These are phyloP conservation scores for Annulohypoxylon maeteangense DNA, from an alignment of 495 filamentous ascomycete genomes.

Conservation along the genomic window DNA sequence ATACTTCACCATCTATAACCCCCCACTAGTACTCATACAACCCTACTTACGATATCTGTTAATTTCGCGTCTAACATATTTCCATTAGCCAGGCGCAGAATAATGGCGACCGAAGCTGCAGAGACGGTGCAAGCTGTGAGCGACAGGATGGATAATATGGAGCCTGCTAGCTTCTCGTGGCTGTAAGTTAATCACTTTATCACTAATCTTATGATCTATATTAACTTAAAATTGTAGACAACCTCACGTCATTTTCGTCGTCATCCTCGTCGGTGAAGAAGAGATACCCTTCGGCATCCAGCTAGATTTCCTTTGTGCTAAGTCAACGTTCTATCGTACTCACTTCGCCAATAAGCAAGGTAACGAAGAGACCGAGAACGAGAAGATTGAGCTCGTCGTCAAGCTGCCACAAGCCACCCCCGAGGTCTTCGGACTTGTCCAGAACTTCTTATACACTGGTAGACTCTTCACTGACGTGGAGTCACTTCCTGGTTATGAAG, in stretches of 20 bases:
- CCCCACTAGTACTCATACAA: too few species aligned
- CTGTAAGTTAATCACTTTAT: slow-evolving; percentile 34
- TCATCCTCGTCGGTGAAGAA: slow-evolving; percentile 61
- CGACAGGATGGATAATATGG: background rate
- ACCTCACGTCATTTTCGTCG: slow-evolving; percentile 64
- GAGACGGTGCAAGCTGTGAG: background rate
- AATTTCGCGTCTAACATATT: slow-evolving; percentile 14
- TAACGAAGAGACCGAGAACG: slow-evolving; percentile 20
- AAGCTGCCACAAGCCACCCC: slow-evolving; percentile 56
- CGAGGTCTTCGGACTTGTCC: slow-evolving; percentile 61
- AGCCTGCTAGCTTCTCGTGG: slow-evolving; percentile 40
- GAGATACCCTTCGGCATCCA: slow-evolving; percentile 64
- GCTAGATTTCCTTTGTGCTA: slow-evolving; percentile 63
- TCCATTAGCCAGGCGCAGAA: background rate
- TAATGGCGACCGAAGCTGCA: slow-evolving; percentile 27
- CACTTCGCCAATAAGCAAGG: slow-evolving; percentile 51
- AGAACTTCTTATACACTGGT: slow-evolving; percentile 64
- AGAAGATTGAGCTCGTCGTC: slow-evolving; percentile 58
- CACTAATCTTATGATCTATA: slow-evolving; percentile 1
- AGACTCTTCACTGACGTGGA: slow-evolving; percentile 53
- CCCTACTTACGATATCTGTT: too few species aligned
- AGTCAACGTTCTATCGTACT: slow-evolving; percentile 57
- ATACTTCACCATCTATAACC: background rate
- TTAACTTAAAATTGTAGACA: slow-evolving; percentile 48
- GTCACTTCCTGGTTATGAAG: slow-evolving; percentile 58